Evolutionary conservation across 2,329 filamentous ascomycete species (phyloP).

Genomic region (Kalmusia sp.): DNA sequence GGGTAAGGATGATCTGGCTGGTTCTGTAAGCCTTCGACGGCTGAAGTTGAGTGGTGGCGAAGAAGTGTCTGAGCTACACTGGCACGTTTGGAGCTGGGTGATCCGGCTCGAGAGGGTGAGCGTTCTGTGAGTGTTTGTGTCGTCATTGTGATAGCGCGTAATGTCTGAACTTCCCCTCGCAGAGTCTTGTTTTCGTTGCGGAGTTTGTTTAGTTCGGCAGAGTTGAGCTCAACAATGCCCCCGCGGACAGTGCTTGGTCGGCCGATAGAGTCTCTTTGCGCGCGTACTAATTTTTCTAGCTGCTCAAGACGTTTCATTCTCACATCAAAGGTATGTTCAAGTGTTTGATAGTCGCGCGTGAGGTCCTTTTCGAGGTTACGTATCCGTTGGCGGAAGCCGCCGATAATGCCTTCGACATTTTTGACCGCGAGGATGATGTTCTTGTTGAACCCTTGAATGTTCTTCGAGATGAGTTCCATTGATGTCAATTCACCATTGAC

Average conservation of each 20-base stretch:
- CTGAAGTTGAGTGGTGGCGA: constrained; percentile 61
- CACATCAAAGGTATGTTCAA: constrained; percentile 81
- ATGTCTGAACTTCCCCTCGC: constrained; percentile 69
- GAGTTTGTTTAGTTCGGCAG: constrained; percentile 64
- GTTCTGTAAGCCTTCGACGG: constrained; percentile 53
- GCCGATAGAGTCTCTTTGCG: constrained; percentile 46
- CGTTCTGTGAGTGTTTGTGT: constrained; percentile 32
- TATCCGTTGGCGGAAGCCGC: constrained; percentile 79
- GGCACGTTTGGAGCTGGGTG: constrained; percentile 47
- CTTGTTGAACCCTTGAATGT: constrained; percentile 86
- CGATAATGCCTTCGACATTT: constrained; percentile 81
- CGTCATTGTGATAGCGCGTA: constrained; percentile 55
- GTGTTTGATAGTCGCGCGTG: constrained; percentile 86
- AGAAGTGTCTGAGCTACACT: constrained; percentile 60
- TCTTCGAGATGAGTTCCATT: constrained; percentile 83
- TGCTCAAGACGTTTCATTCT: constrained; percentile 86
- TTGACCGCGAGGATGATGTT: constrained; percentile 88
- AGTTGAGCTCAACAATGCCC: constrained; percentile 47
- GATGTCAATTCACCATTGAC: constrained; percentile 88
- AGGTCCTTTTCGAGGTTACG: constrained; percentile 86
- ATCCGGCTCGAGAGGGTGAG: constrained; percentile 34
- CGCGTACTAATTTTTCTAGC: constrained; percentile 75
- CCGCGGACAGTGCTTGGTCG: constrained; percentile 49
- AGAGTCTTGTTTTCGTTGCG: constrained; percentile 67
- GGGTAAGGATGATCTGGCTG: constrained; percentile 41